Conservation (phyloP, 108 stramenopile genomes). For the Fragilaria crotonensis region DNA sequence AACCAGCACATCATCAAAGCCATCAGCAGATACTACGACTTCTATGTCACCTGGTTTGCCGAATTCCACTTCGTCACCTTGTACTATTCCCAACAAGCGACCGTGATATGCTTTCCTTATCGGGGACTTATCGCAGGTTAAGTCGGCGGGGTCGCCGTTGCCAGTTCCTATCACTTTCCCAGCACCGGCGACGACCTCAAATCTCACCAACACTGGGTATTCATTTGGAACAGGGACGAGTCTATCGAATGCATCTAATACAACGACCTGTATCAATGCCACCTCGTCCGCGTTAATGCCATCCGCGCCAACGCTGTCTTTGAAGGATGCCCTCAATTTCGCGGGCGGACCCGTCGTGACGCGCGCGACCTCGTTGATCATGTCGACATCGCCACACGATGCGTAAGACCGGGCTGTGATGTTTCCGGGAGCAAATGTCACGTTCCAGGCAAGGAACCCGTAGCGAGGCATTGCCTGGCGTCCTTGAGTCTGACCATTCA, state of each 20-base stretch:
- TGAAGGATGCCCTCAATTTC: constrained; percentile 19
- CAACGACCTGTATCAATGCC: constrained; percentile 21
- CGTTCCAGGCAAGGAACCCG: constrained; percentile 14
- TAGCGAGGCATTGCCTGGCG: constrained; percentile 15
- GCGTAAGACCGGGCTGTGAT: constrained; percentile 21
- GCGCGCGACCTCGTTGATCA: constrained; percentile 3
- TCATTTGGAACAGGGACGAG: constrained; percentile 15
- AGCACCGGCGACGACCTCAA: constrained; percentile 18
- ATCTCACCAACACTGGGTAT: constrained; percentile 9
- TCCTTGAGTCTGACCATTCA: constrained; percentile 23
- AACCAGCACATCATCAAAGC: constrained; percentile 1
- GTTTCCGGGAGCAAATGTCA: constrained; percentile 19
- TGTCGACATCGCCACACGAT: constrained; percentile 2
- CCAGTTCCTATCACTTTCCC: constrained; percentile 21
- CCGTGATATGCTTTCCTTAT: not conserved
- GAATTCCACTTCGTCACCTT: not conserved
- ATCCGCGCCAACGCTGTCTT: constrained; percentile 19
- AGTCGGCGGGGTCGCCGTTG: constrained; percentile 20
- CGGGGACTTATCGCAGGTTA: not conserved
- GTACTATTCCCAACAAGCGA: not conserved
- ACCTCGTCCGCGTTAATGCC: constrained; percentile 18
- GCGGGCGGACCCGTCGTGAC: constrained; percentile 1
- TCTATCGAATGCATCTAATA: constrained; percentile 21
- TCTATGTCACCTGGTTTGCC: not conserved
- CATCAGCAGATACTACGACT: not conserved